A percentile compares a stretch with the other conserved stretches of the same genome.
Evolutionary conservation across 1,284 basidiomycete genomes (phyloP).

Genomic region (Coniferiporia sulphurascens): DNA sequence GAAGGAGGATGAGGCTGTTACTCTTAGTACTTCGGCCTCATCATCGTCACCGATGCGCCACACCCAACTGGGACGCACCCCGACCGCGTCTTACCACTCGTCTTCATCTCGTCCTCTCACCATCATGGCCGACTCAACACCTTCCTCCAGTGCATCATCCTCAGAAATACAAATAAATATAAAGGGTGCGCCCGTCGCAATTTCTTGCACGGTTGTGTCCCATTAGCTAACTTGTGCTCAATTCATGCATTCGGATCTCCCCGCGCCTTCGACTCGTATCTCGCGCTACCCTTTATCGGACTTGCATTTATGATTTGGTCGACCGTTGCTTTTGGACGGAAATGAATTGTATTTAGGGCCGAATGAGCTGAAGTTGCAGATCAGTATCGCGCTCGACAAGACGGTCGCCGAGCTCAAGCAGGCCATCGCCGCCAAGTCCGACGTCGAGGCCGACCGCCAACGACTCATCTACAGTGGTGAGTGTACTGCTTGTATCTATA

Average conservation of each 20-base stretch:
- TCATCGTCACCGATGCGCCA: not conserved
- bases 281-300: not conserved
- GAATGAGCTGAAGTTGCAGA: conserved; percentile 84
- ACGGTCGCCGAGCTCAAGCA: conserved; percentile 83
- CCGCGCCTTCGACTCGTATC: too few relatives aligned
- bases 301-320: not conserved
- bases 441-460: conserved; percentile 82
- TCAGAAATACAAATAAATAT: conserved; percentile 69
- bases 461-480: conserved; percentile 83
- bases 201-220: not conserved
- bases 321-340: not conserved
- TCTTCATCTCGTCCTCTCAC: not conserved
- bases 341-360: conserved; percentile 50
- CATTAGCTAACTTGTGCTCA: too few relatives aligned
- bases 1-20: too few relatives aligned
- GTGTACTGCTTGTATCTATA: conserved; percentile 22
- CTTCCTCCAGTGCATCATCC: conserved; percentile 33
- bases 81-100: not conserved
- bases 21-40: too few relatives aligned
- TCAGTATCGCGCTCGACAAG: conserved; percentile 73
- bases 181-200: conserved; percentile 45
- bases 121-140: conserved; percentile 15
- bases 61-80: not conserved
- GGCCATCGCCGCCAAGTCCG: conserved; percentile 75
- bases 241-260: too few relatives aligned